phyloP scores from a whole-genome alignment of 2,329 filamentous ascomycete genomes.

The Alternaria conjuncta region DNA sequence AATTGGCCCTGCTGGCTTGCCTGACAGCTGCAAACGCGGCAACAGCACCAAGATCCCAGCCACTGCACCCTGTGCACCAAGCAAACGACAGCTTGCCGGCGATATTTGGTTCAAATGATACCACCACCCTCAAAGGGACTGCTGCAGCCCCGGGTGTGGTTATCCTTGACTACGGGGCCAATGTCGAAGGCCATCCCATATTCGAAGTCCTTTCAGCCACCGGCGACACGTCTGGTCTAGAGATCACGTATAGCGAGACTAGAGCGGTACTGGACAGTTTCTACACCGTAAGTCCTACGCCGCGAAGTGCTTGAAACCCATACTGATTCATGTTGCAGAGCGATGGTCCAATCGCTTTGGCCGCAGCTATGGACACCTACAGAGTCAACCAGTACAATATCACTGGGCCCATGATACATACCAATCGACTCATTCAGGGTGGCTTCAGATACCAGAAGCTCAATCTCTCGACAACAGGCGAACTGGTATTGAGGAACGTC shows the following conservation, averaged over 20 bases:
- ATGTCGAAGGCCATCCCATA: constrained; percentile 21
- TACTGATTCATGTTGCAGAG: constrained; percentile 16
- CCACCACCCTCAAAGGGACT: neutral
- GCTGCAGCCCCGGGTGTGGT: neutral
- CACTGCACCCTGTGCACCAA: neutral
- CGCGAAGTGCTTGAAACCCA: neutral
- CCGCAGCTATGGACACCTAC: constrained; percentile 50
- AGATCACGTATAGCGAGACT: neutral
- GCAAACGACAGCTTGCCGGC: neutral
- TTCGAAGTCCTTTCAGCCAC: constrained; percentile 17
- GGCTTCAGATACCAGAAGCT: constrained; percentile 49
- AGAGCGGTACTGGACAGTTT: neutral
- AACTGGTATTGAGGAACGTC: neutral
- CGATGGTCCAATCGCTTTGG: constrained; percentile 44
- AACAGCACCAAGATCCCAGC: neutral
- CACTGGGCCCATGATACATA: constrained; percentile 23
- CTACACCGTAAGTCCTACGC: neutral
- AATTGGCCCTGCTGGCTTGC: neutral
- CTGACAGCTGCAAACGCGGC: neutral
- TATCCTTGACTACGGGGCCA: constrained; percentile 17
- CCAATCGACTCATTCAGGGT: constrained; percentile 48
- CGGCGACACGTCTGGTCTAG: constrained; percentile 10
- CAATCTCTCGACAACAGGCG: constrained; percentile 35
- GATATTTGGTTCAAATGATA: neutral
- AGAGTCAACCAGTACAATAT: constrained; percentile 47